These are phyloP conservation scores for Rosa rugosa DNA, from an alignment of 306 rosid species.

Conservation along the genomic window DNA sequence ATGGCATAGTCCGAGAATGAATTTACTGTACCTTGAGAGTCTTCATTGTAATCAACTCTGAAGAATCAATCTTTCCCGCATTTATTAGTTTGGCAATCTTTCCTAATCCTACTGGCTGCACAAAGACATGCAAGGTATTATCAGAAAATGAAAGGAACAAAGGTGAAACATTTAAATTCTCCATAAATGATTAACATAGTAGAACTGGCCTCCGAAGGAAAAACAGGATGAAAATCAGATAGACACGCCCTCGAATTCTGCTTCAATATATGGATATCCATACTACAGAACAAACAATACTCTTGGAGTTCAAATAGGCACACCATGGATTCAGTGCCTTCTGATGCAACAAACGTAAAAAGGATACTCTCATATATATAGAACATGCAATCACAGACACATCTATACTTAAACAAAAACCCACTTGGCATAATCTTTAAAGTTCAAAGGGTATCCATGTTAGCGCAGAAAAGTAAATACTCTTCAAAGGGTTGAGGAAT, in stretches of 20 bases:
- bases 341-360: background rate
- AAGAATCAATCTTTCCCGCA: slow-evolving; percentile 87
- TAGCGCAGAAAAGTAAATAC: background rate
- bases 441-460: background rate
- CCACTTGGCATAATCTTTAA: background rate
- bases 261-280: background rate
- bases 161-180: background rate
- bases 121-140: slow-evolving; percentile 1
- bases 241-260: background rate
- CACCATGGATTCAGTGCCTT: background rate
- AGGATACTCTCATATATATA: background rate
- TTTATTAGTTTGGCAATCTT: slow-evolving; percentile 80
- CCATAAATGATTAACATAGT: background rate
- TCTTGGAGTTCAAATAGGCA: background rate
- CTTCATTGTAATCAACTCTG: slow-evolving; percentile 89
- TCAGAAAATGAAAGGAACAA: slow-evolving; percentile 19
- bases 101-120: slow-evolving; percentile 91
- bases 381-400: too few relatives aligned
- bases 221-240: background rate
- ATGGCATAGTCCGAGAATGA: slow-evolving; percentile 25
- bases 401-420: too few relatives aligned
- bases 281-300: background rate
- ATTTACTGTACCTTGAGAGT: slow-evolving; percentile 72
- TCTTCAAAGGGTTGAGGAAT: background rate
- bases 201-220: background rate